Percentiles rank a stretch among this genome's conserved stretches.
Evolutionary conservation across 1,284 basidiomycete species (phyloP).

Genomic region (Anthracocystis walkeri): DNA sequence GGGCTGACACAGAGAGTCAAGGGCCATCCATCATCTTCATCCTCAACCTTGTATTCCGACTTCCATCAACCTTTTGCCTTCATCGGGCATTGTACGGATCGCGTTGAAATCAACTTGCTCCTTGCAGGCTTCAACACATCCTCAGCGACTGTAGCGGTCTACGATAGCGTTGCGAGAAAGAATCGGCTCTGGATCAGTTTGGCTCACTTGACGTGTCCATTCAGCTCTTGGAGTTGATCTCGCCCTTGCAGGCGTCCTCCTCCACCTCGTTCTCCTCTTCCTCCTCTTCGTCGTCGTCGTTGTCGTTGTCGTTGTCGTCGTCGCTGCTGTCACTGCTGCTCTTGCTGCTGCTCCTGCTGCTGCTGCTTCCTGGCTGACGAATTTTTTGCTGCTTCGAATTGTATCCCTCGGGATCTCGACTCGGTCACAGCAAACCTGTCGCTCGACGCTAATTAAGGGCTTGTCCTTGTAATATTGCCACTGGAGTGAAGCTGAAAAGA

Average conservation of each 20-base stretch:
- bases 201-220: neutral
- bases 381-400: neutral
- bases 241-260: too few relatives aligned
- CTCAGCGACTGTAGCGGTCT: neutral
- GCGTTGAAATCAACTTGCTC: neutral
- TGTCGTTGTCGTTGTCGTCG: neutral
- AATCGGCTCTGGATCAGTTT: neutral
- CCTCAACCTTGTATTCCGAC: neutral
- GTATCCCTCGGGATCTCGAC: neutral
- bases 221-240: neutral
- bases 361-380: slow-evolving; percentile 1
- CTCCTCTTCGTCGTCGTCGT: neutral
- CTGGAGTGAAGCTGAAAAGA: slow-evolving; percentile 4
- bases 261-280: too few relatives aligned
- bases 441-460: neutral
- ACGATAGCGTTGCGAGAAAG: neutral
- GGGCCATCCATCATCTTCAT: neutral
- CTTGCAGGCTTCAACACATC: neutral
- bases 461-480: neutral
- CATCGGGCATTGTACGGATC: neutral
- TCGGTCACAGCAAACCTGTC: neutral
- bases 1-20: neutral
- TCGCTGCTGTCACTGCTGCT: neutral
- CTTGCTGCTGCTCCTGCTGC: neutral
- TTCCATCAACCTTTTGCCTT: neutral